Evolutionary conservation across 2,329 filamentous ascomycete genomes (phyloP).

Genomic region (Cryoendolithus antarcticus): DNA sequence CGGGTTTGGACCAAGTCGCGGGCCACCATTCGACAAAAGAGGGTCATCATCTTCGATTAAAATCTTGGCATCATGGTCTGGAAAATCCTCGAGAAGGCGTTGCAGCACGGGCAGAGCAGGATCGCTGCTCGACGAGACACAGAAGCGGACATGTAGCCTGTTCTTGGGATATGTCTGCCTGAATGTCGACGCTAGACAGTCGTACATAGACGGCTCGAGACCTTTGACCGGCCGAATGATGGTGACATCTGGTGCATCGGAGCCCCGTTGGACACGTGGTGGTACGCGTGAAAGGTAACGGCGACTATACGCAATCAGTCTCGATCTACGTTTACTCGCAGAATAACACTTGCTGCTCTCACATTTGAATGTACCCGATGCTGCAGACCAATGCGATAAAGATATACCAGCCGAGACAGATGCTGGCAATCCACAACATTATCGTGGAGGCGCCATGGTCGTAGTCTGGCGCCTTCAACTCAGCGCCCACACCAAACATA

Average conservation of each 20-base stretch:
- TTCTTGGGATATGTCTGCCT: constrained; percentile 65
- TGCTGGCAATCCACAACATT: constrained; percentile 13
- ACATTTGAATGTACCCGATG: constrained; percentile 50
- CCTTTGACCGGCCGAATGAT: constrained; percentile 90
- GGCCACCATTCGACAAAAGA: constrained; percentile 44
- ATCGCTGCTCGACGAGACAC: constrained; percentile 62
- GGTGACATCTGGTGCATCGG: constrained; percentile 65
- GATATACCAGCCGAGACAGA: constrained; percentile 24
- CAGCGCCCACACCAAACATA: too few relatives aligned
- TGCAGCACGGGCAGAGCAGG: constrained; percentile 64
- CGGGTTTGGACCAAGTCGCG: constrained; percentile 74
- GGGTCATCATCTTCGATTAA: constrained; percentile 76
- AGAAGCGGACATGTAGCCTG: constrained; percentile 70
- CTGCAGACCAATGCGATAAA: constrained; percentile 43
- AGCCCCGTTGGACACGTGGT: constrained; percentile 14
- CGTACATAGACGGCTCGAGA: constrained; percentile 77
- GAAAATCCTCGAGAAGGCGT: constrained; percentile 60
- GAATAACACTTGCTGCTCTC: constrained; percentile 17
- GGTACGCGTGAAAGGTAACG: constrained; percentile 40
- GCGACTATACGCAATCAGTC: constrained; percentile 31
- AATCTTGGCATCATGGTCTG: constrained; percentile 56
- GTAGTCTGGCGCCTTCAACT: too few relatives aligned
- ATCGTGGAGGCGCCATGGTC: constrained; percentile 11
- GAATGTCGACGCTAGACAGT: constrained; percentile 81
- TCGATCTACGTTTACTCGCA: constrained; percentile 2